These are phyloP conservation scores for Metarhizium sp. DNA, from an alignment of 2,329 filamentous ascomycete genomes.

Conservation along the genomic window DNA sequence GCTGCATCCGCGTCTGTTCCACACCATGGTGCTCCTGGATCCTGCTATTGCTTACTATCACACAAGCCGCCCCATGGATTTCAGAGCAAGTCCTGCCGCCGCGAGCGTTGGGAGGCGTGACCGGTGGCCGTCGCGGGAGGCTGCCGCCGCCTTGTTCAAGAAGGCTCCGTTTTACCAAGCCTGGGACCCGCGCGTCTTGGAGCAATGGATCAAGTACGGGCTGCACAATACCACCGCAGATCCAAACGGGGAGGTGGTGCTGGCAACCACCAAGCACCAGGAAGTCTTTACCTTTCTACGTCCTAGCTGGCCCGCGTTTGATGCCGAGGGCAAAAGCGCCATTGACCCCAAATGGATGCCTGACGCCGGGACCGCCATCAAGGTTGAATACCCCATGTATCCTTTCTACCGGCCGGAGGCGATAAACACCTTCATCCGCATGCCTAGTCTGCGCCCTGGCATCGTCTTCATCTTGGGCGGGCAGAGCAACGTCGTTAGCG, in stretches of 20 bases:
- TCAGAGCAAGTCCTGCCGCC: conserved; percentile 34
- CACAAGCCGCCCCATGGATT: conserved; percentile 25
- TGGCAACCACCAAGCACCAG: conserved; percentile 78
- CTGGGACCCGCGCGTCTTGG: conserved; percentile 76
- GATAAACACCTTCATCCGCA: conserved; percentile 40
- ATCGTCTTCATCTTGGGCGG: conserved; percentile 63
- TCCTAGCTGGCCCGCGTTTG: conserved; percentile 41
- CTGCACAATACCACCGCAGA: conserved; percentile 50
- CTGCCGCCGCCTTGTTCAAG: conserved; percentile 57
- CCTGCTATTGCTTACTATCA: conserved; percentile 58
- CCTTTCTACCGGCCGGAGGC: conserved; percentile 63
- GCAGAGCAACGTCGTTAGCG: conserved; percentile 44
- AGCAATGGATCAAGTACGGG: conserved; percentile 53
- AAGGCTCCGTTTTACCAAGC: conserved; percentile 61
- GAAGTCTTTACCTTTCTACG: conserved; percentile 66
- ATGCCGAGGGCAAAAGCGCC: conserved; percentile 25
- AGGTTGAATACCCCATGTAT: conserved; percentile 26
- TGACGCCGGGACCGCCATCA: conserved; percentile 34
- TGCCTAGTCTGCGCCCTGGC: conserved; percentile 53
- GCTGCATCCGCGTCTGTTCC: conserved; percentile 72
- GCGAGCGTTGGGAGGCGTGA: conserved; percentile 68
- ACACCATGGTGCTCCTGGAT: conserved; percentile 70
- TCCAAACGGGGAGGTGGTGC: conserved; percentile 46
- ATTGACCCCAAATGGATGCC: conserved; percentile 31
- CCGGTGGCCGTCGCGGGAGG: conserved; percentile 66